Percentiles rank a stretch among this genome's conserved stretches.
phyloP scores from a whole-genome alignment of 257 asterid species.

The Nicotiana tabacum region DNA sequence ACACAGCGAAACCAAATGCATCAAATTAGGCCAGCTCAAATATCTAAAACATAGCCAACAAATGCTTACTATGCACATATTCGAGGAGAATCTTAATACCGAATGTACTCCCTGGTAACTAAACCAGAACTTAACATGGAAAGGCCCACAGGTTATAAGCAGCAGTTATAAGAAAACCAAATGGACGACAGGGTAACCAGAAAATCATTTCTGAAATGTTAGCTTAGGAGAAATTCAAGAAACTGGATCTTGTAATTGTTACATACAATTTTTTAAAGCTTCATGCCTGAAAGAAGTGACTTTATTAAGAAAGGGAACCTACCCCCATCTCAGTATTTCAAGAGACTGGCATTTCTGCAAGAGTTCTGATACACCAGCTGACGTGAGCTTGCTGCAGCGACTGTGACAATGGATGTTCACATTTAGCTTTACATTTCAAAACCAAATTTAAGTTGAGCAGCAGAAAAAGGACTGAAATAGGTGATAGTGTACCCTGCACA shows the following conservation, averaged over 20 bases:
- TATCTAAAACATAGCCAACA: background rate
- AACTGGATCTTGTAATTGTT: background rate
- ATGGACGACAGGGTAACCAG: background rate
- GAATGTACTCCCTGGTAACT: background rate
- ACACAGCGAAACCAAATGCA: background rate
- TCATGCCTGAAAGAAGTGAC: background rate
- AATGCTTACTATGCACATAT: background rate
- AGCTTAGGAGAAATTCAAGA: background rate
- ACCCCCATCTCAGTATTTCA: constrained; percentile 98
- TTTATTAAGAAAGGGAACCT: constrained; percentile 19
- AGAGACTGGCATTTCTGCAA: constrained; percentile 60
- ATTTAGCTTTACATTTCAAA: constrained; percentile 12
- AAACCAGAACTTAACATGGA: background rate
- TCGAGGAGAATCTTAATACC: background rate
- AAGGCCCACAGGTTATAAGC: background rate
- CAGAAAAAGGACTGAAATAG: constrained; percentile 6
- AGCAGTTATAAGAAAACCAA: background rate
- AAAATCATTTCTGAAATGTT: background rate
- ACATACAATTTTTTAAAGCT: background rate
- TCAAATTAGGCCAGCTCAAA: background rate
- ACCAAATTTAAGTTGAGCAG: constrained; percentile 12
- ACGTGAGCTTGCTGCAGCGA: constrained; percentile 62
- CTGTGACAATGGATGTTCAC: constrained; percentile 34
- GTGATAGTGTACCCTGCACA: background rate
- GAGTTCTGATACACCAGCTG: constrained; percentile 66